Evolutionary conservation across 2,329 filamentous ascomycete species (phyloP).

Genomic region (Penicillium decumbens): DNA sequence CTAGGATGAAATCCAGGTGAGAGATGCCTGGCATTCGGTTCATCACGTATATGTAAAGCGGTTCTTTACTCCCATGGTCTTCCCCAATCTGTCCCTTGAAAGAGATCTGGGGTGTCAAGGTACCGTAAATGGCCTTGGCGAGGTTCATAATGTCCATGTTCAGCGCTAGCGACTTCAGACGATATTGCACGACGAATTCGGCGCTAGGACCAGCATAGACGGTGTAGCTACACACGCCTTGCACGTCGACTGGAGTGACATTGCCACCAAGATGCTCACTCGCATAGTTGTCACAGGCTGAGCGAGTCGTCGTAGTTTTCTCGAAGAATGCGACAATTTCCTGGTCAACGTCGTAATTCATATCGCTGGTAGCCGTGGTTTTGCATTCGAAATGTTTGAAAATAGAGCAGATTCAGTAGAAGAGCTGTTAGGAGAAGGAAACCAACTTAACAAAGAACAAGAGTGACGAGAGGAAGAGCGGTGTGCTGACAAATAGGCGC

Average conservation of each 20-base stretch:
- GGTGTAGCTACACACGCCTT: constrained; percentile 41
- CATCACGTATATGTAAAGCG: constrained; percentile 39
- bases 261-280: constrained; percentile 29
- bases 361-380: constrained; percentile 5
- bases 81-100: constrained; percentile 31
- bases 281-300: constrained; percentile 22
- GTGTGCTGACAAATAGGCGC: background rate
- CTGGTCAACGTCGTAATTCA: constrained; percentile 14
- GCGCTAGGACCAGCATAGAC: constrained; percentile 36
- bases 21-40: constrained; percentile 31
- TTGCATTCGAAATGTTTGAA: background rate
- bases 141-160: constrained; percentile 29
- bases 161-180: constrained; percentile 35
- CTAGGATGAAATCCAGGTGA: constrained; percentile 38
- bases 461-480: background rate
- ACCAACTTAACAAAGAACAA: background rate
- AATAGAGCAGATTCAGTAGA: background rate
- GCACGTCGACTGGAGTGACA: constrained; percentile 33
- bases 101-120: constrained; percentile 24
- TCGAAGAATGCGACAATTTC: constrained; percentile 21
- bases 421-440: background rate
- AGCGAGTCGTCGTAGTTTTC: constrained; percentile 17
- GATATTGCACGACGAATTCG: constrained; percentile 40
- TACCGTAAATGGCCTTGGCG: constrained; percentile 31
- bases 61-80: constrained; percentile 26